Base-by-base conservation (phyloP, 257 asterid genomes). In the Vinca minor region DNA sequence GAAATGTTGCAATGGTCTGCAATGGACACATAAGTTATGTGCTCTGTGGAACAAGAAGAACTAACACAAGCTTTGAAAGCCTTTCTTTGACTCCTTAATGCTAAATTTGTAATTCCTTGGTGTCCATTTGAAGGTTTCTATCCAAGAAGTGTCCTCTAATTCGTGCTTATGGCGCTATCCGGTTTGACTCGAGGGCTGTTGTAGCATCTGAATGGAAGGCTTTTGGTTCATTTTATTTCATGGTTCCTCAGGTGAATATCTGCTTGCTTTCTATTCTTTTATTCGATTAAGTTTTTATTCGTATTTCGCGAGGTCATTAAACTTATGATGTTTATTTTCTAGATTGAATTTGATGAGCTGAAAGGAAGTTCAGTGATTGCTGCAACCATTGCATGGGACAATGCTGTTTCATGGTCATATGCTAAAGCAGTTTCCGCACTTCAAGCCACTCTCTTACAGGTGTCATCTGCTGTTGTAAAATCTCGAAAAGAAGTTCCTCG, bases 121-220 rank as follows among this genome's bases (percentile, higher is more conserved):
- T 67, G 62, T 28, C 68, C 1, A 34, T 47, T 36, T 41, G n/a
- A 59, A 89, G 98, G 88, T 92, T 89, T 76, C 78, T 92, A 68
- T 87, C 96, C 69, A 87, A 85, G 72, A 81, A 78, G 64, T 81
- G 87, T 68, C 96, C 98, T 1, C 60, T 89, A 73, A 85, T 92
- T 59, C 98, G 96, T 63, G 96, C 98, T 47, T 89, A 92, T 72
- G 98, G 98, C 11, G 96, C 91, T 10, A 89, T 92, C 29, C 95
- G 98, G 11, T 92, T 89, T 73, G 95, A 92, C 64, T 82, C 88
- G 54, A 78, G 77, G 73, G 77, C 85, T 41, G 54, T 66, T 11
- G 80, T 84, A 62, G 73, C 89, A 59, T 62, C 86, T 9, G 98
- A 92, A 83, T 92, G 98, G 98, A 68, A 75, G 76, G 85, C 79